Evolutionary conservation across 176 grass and related monocot species (phyloP).

Genomic region (Avena eriantha): DNA sequence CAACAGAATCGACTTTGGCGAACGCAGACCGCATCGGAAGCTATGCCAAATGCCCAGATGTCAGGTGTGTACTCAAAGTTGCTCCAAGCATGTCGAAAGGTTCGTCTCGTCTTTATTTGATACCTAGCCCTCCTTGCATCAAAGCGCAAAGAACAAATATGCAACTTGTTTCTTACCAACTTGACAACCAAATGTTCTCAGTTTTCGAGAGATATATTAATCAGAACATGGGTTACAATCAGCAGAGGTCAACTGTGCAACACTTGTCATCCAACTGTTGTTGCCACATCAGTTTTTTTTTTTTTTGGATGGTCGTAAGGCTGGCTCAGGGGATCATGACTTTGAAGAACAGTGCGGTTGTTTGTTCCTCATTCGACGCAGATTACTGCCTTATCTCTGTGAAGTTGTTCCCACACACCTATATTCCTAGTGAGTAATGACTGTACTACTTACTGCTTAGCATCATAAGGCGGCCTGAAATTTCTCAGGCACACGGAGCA

Average conservation of each 20-base stretch:
- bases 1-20: conserved; percentile 28
- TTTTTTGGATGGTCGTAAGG: too few relatives aligned
- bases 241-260: background rate
- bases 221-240: background rate
- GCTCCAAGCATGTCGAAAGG: background rate
- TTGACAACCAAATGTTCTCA: background rate
- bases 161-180: background rate
- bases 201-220: background rate
- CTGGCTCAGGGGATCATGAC: background rate
- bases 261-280: background rate
- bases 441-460: conserved; percentile 18
- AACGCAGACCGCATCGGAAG: background rate
- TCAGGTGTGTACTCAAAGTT: background rate
- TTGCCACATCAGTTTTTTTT: too few relatives aligned
- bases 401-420: background rate
- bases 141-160: background rate
- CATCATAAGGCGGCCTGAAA: conserved; percentile 74
- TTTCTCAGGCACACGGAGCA: conserved; percentile 73
- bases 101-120: background rate
- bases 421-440: background rate
- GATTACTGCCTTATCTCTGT: background rate
- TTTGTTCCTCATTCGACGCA: background rate
- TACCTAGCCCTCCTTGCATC: conserved; percentile 11
- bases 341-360: background rate
- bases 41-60: conserved; percentile 9